These are phyloP conservation scores for Cyclotella baltica DNA, from an alignment of 108 stramenopile genomes.

Conservation along the genomic window DNA sequence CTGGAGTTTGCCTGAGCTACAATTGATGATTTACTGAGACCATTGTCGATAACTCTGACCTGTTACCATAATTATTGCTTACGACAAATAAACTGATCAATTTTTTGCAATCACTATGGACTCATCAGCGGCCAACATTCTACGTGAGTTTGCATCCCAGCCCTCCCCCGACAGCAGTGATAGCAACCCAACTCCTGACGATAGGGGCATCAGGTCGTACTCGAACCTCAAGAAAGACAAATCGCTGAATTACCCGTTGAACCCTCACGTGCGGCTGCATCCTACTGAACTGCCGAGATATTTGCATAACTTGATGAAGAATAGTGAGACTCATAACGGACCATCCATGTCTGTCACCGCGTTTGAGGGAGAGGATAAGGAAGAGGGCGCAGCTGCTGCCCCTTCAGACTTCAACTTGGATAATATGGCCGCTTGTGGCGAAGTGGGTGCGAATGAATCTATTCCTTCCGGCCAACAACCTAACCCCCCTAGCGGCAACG, in stretches of 20 bases:
- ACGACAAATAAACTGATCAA: conserved; percentile 5
- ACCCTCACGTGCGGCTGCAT: conserved; percentile 20
- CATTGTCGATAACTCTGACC: neutral
- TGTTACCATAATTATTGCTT: neutral
- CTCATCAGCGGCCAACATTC: neutral
- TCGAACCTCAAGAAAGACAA: neutral
- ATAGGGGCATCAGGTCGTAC: neutral
- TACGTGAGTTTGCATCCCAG: conserved; percentile 15
- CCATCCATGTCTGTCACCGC: conserved; percentile 1
- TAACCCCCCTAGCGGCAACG: too few species aligned
- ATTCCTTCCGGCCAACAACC: too few species aligned
- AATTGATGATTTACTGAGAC: neutral
- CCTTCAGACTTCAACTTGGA: neutral
- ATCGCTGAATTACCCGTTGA: neutral
- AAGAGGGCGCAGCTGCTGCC: neutral
- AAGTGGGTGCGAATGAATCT: neutral
- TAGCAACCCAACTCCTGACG: conserved; percentile 1
- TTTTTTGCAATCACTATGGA: neutral
- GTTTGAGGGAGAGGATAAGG: neutral
- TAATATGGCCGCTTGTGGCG: neutral
- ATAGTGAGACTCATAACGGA: neutral
- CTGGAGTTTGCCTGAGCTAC: neutral
- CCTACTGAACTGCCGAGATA: conserved; percentile 23
- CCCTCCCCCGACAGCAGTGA: conserved; percentile 13
- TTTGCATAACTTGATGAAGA: conserved; percentile 7